Evolutionary conservation across 345 rosid species (phyloP), one percentile per base, ranked within the genome.

Genomic region (Populus ilicifolia): DNA sequence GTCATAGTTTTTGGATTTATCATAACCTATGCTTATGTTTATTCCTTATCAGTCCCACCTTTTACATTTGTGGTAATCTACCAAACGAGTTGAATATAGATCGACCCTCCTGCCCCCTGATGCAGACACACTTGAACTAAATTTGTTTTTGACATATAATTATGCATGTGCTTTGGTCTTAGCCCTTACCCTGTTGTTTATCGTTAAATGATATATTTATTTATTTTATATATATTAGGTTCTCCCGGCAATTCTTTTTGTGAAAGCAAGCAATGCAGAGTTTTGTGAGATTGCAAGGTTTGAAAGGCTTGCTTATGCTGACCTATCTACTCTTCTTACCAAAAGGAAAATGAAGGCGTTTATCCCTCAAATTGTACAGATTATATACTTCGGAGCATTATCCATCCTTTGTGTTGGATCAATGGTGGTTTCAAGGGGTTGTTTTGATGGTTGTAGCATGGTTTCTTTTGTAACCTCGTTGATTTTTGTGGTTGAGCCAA

Each of bases 311-410:
- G 98, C 97, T 69, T 67, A 70, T 78, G 86, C 84, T 76, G 97
- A 92, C 81, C 88, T 85, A 50, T 79, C 85, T 81, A 87, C 80
- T 67, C 87, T 63, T 65, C 86, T 95, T 79, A 85, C 82, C 75
- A 95, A 95, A 90, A 95, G 82, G 91, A 92, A 92, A 83, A 90
- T 95, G 98, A 95, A 93, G 86, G 94, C 90, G 12, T 87, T 93
- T 73, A 87, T 91, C 79, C 99, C 99, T 67, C 98, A 93, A 84
- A 87, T 90, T 64, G 77, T 90, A 68, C 98, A 90, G 83, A 80
- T 89, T 62, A 85, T 89, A 27, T 93, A 92, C 85, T 87, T 92
- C 72, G 98, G 97, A 80, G 87, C 90, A 25, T 75, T 92, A 74
- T 89, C 84, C 54, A 81, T 88, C 44, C 85, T 95, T 76, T 93